Conservation (phyloP, 2,329 filamentous ascomycete genomes). For the Penicillium freii region DNA sequence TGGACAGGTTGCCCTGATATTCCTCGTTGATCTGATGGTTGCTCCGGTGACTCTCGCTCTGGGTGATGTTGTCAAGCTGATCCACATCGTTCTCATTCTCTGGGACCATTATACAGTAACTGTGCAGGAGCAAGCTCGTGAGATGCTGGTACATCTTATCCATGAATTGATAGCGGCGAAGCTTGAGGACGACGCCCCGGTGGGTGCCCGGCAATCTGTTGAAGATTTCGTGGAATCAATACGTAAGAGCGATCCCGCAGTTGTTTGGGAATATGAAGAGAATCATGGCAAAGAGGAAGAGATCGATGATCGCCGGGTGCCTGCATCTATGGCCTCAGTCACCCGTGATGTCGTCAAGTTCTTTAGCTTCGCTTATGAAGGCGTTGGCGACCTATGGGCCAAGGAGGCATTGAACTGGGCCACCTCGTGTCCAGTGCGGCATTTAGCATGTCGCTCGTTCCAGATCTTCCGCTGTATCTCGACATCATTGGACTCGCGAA, state of each 20-base stretch:
- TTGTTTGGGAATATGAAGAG: constrained; percentile 94
- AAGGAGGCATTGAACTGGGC: constrained; percentile 91
- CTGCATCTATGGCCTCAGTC: constrained; percentile 80
- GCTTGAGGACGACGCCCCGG: constrained; percentile 67
- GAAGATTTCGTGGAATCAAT: constrained; percentile 87
- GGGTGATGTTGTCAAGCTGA: constrained; percentile 77
- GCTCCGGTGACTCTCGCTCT: constrained; percentile 76
- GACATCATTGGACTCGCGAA: constrained; percentile 82
- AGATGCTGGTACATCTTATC: constrained; percentile 97
- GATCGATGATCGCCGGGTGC: constrained; percentile 74
- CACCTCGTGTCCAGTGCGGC: constrained; percentile 90
- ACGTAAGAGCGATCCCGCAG: constrained; percentile 75
- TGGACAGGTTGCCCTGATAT: constrained; percentile 86
- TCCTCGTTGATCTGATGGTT: constrained; percentile 94
- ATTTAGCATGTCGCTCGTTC: constrained; percentile 94
- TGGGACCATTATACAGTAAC: constrained; percentile 97
- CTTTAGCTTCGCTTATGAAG: constrained; percentile 79
- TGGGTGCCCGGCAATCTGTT: constrained; percentile 69
- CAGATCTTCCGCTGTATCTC: constrained; percentile 95
- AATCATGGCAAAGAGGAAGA: constrained; percentile 75
- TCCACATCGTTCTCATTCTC: constrained; percentile 88
- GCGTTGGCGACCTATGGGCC: constrained; percentile 87
- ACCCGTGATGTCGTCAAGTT: constrained; percentile 79
- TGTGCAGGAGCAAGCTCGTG: constrained; percentile 92
- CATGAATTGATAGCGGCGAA: constrained; percentile 87